Evolutionary conservation across 2,329 filamentous ascomycete species (phyloP), one percentile per base, ranked within the genome.

Genomic region (Aureobasidium sp.): DNA sequence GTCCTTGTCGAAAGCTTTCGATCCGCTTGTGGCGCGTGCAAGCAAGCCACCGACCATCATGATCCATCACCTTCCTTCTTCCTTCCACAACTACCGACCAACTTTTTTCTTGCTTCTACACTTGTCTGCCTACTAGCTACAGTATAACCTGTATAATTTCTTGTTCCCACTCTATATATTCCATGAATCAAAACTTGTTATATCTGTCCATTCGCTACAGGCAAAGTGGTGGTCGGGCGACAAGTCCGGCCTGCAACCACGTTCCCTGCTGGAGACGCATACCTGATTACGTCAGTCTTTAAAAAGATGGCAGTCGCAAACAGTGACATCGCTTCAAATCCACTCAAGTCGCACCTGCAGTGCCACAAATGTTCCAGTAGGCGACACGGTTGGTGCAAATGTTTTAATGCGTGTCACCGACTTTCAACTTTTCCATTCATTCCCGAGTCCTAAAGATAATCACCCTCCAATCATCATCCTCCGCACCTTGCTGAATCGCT

Each of bases 271-370:
- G 46, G 5, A 34, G 8, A 48, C 26, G 23, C 42, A 46, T 46
- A 15, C 23, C 42, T 46, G 26, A 9, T 29, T 58, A 58, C 55
- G 55, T 58, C 55, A 58, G 26, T 48, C 29, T 48, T 12, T 0
- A 5, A 46, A 58, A 48, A 58, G 26, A 58, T 58, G 55, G 55
- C 55, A 39, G 42, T 42, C 55, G 39, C 37, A 29, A 37, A 55
- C 23, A 41, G 20, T 53, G n/a, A 39, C 23, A 46, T 46, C 42
- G 23, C 26, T 17, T 34, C 13, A 23, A 53, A 26, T 32, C 37
- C 39, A 26, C 39, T n/a, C 53, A 57, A 3, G 53, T 26, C 41
- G 53, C 17, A n/a, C 39, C 29, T 57, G 41, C 41, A 57, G 41
- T 46, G 53, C 53, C 53, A 57, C 53, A 26, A n/a, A 32, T 44